Evolutionary conservation across 1,284 basidiomycete species (phyloP).

Genomic region (Tranzscheliella williamsii): DNA sequence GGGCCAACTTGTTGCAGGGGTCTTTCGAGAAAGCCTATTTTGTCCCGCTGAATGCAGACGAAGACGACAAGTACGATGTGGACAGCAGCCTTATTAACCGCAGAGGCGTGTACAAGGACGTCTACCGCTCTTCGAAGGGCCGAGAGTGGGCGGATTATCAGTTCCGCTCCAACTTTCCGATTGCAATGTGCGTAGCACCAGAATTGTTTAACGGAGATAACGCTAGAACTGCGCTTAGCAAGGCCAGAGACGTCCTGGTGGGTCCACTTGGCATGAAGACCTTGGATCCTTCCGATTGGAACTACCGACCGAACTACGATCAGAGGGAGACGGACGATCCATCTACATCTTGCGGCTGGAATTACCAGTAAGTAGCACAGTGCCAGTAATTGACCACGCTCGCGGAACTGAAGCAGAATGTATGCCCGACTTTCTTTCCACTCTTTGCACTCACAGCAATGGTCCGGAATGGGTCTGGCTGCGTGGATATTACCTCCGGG

Average conservation of each 20-base stretch:
- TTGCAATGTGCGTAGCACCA: constrained; percentile 95
- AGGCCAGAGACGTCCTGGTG: constrained; percentile 40
- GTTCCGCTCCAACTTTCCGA: constrained; percentile 74
- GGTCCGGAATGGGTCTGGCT: constrained; percentile 93
- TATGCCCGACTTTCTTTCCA: too few relatives aligned
- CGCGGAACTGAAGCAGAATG: too few relatives aligned
- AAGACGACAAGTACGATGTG: constrained; percentile 75
- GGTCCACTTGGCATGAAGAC: constrained; percentile 54
- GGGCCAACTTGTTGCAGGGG: constrained; percentile 79
- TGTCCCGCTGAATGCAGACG: constrained; percentile 76
- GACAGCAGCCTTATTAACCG: constrained; percentile 77
- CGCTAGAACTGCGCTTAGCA: constrained; percentile 68
- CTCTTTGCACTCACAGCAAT: constrained; percentile 60
- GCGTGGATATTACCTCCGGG: constrained; percentile 89
- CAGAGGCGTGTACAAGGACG: constrained; percentile 97
- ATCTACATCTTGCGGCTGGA: constrained; percentile 43
- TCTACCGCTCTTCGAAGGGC: constrained; percentile 67
- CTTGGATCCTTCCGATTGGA: constrained; percentile 49
- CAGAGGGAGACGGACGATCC: constrained; percentile 44
- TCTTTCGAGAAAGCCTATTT: constrained; percentile 91
- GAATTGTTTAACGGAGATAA: constrained; percentile 84
- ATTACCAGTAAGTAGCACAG: too few relatives aligned
- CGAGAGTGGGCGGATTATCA: constrained; percentile 94
- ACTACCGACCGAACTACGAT: constrained; percentile 55
- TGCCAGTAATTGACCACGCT: too few relatives aligned